Base-by-base conservation (phyloP, 441 rosid species). In the Melastoma candidum region DNA sequence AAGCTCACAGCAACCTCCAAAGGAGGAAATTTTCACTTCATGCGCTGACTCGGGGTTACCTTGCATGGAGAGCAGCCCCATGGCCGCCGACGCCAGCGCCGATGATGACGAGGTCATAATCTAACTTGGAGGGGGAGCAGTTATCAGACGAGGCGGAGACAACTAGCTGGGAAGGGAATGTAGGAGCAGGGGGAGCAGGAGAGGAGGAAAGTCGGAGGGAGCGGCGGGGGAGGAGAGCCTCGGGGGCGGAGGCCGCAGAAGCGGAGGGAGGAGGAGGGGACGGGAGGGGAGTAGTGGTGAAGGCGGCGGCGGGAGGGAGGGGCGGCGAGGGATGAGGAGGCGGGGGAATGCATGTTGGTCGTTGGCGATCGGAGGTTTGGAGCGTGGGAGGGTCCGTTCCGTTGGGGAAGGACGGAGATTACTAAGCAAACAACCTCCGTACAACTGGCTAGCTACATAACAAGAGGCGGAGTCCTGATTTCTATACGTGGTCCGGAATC, bases 41-140 rank as follows among this genome's bases (percentile, higher is more conserved):
- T 1, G 22, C 22, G 22, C 22, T 17, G 22, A 17, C 22, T 17
- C 22, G 22, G 22, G 22, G 22, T 17, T 17, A 17, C 22, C 22
- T 17, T 17, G 22, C 22, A 17, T 17, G 22, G 22, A 17, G 22
- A 17, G 22, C 22, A 58, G 98, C 95, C 39, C 98, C 98, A 48
- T 93, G 98, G 7, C 98, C 98, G n/a, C 98, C 97, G 12, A 93
- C 98, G 53, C 98, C 98, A 45, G 98, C 98, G 43, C 98, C 98
- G 14, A 88, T 81, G 53, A 92, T 92, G 68, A 87, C 63, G 77
- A 92, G 69, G 72, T 87, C 98, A 60, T 92, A 92, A 65, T 93
- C 95, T 50, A 88, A 93, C 71, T 74, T 77, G 0, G 84, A 72
- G 2, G 87, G 68, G 56, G 77, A 77, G 25, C 92, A 95, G 57